phyloP scores from a whole-genome alignment of 306 rosid species.

The Albizia julibrissin region DNA sequence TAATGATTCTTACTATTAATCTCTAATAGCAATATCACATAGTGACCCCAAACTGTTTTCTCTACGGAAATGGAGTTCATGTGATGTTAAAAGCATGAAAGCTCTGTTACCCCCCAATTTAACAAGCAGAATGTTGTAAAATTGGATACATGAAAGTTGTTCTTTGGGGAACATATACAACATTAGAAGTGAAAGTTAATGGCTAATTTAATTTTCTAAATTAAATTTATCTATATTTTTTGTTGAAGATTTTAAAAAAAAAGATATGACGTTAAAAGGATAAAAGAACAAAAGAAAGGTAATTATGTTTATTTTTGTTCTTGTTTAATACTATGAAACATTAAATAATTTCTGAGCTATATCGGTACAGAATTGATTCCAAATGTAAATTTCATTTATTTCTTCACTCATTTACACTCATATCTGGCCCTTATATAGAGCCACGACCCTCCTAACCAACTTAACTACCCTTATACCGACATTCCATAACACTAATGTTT shows the following conservation, averaged over 20 bases:
- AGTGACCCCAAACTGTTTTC: constrained; percentile 2
- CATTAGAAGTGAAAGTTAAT: constrained; percentile 1
- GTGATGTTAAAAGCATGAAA: neutral
- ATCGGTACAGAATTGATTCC: neutral
- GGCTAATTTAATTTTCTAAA: neutral
- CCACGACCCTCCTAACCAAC: too few species aligned
- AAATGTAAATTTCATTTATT: neutral
- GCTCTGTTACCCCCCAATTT: neutral
- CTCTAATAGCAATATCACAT: neutral
- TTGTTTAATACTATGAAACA: neutral
- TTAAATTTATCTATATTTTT: neutral
- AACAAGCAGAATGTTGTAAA: neutral
- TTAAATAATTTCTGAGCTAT: neutral
- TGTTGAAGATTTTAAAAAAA: neutral
- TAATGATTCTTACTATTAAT: neutral
- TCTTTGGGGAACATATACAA: neutral
- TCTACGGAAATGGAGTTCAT: neutral
- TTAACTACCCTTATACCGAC: too few species aligned
- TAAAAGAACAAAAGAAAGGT: neutral
- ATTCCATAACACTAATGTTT: too few species aligned
- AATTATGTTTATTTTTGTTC: neutral
- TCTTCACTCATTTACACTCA: too few species aligned
- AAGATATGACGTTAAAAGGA: neutral
- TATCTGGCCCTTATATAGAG: too few species aligned
- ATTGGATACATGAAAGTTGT: neutral